phyloP scores from a whole-genome alignment of 371 early-diverging fungal genomes.

The Umbelopsis sp. region DNA sequence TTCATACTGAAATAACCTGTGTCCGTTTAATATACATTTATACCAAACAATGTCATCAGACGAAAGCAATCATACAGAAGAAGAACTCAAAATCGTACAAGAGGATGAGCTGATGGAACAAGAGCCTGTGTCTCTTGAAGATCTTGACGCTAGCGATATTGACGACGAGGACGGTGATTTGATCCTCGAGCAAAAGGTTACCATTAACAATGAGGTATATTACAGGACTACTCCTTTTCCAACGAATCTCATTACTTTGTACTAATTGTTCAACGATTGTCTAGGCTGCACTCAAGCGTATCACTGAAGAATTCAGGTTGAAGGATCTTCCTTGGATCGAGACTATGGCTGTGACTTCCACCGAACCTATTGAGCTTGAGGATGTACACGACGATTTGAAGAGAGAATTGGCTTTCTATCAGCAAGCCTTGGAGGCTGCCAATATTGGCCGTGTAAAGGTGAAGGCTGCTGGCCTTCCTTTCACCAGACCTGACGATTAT shows the following conservation, averaged over 20 bases:
- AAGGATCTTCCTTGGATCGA: slow-evolving; percentile 82
- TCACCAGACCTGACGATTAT: slow-evolving; percentile 86
- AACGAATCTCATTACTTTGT: background rate
- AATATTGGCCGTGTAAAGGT: slow-evolving; percentile 62
- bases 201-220: slow-evolving; percentile 73
- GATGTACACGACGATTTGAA: slow-evolving; percentile 86
- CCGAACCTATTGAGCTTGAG: slow-evolving; percentile 55
- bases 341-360: slow-evolving; percentile 73
- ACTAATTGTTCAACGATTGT: background rate
- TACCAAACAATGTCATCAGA: slow-evolving; percentile 14
- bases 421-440: slow-evolving; percentile 87
- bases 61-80: slow-evolving; percentile 1
- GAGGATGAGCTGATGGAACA: slow-evolving; percentile 37
- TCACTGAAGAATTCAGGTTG: slow-evolving; percentile 70
- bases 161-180: slow-evolving; percentile 63
- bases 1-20: background rate
- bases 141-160: slow-evolving; percentile 38
- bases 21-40: background rate
- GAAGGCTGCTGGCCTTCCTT: slow-evolving; percentile 68
- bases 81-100: slow-evolving; percentile 23
- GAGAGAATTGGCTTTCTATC: slow-evolving; percentile 87
- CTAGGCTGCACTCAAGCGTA: slow-evolving; percentile 63
- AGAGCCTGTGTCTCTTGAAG: slow-evolving; percentile 31
- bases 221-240: background rate
- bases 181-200: slow-evolving; percentile 63